A percentile compares a stretch with the other conserved stretches of the same genome.
phyloP scores from a whole-genome alignment of 495 filamentous ascomycete species.

The Penicillium roqueforti region DNA sequence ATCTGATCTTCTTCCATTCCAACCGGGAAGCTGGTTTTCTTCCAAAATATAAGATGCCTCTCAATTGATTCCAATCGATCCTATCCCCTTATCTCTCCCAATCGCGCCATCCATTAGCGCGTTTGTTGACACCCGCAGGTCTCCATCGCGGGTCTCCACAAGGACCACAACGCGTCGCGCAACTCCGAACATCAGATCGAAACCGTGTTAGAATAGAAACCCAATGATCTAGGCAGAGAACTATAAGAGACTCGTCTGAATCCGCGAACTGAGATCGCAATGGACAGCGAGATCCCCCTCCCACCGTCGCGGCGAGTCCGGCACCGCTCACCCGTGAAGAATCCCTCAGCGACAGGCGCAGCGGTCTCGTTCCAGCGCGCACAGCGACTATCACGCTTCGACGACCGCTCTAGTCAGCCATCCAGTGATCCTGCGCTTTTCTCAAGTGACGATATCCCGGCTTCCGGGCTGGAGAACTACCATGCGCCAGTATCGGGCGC shows the following conservation, averaged over 20 bases:
- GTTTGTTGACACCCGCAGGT: slow-evolving; percentile 18
- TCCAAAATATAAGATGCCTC: not conserved
- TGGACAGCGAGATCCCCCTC: slow-evolving; percentile 44
- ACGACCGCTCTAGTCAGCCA: slow-evolving; percentile 44
- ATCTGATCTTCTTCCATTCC: not conserved
- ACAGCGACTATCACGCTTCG: slow-evolving; percentile 34
- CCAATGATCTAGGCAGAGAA: slow-evolving; percentile 1
- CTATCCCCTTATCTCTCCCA: not conserved
- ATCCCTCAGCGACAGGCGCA: slow-evolving; percentile 10
- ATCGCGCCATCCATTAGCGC: slow-evolving; percentile 15
- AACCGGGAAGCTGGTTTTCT: not conserved
- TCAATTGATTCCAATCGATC: slow-evolving; percentile 2
- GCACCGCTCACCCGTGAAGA: slow-evolving; percentile 34
- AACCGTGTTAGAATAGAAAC: not conserved
- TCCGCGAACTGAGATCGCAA: slow-evolving; percentile 14
- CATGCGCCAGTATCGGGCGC: slow-evolving; percentile 36
- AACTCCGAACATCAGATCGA: slow-evolving; percentile 5
- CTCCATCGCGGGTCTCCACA: slow-evolving; percentile 14
- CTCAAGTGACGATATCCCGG: slow-evolving; percentile 72
- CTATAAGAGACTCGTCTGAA: not conserved
- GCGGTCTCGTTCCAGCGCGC: slow-evolving; percentile 28
- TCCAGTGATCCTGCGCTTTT: slow-evolving; percentile 76
- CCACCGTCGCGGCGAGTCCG: slow-evolving; percentile 41
- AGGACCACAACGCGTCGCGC: slow-evolving; percentile 23
- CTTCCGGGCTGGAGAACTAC: slow-evolving; percentile 67